These are phyloP conservation scores for Pseudopyricularia cyperi DNA, from an alignment of 2,329 filamentous ascomycete genomes.

Conservation along the genomic window DNA sequence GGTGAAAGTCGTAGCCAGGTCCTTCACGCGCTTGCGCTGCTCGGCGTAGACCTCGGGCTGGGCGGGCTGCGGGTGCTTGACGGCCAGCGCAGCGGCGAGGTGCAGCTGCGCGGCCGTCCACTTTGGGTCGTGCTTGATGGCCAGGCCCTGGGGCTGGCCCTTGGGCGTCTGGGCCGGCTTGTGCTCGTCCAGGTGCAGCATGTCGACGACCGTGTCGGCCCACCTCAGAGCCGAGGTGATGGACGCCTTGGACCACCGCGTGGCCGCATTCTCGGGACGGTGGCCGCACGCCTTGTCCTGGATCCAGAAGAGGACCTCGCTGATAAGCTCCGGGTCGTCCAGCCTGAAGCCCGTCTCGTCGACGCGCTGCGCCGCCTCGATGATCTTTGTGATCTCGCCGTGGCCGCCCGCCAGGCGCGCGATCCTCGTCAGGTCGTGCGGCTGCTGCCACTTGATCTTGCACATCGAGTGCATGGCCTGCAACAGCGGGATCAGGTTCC, in stretches of 20 bases:
- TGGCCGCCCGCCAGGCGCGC: slow-evolving; percentile 24
- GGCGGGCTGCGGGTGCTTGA: slow-evolving; percentile 15
- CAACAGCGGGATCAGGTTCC: slow-evolving; percentile 37
- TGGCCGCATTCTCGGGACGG: slow-evolving; percentile 15
- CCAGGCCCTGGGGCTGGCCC: slow-evolving; percentile 9
- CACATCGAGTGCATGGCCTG: slow-evolving; percentile 32
- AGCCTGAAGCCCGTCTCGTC: slow-evolving; percentile 32
- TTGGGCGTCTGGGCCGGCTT: slow-evolving; percentile 4
- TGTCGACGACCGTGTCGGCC: slow-evolving; percentile 33
- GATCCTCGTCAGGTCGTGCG: slow-evolving; percentile 22
- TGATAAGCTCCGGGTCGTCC: slow-evolving; percentile 24
- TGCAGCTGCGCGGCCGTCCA: slow-evolving; percentile 27
- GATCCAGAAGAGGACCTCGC: slow-evolving; percentile 22
- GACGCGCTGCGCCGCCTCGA: slow-evolving; percentile 35
- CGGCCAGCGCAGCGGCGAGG: slow-evolving; percentile 25
- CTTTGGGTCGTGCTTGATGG: slow-evolving; percentile 29
- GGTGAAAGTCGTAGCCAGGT: slow-evolving; percentile 23
- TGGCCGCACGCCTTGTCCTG: slow-evolving; percentile 27
- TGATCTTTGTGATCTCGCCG: slow-evolving; percentile 29
- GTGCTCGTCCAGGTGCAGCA: slow-evolving; percentile 32
- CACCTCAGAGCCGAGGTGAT: slow-evolving; percentile 23
- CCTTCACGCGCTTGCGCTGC: slow-evolving; percentile 13
- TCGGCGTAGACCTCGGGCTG: slow-evolving; percentile 17
- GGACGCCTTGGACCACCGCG: slow-evolving; percentile 14
- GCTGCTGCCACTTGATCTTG: slow-evolving; percentile 18